phyloP scores from a whole-genome alignment of 805 yeast species.

The Isabelozyma rhagii region DNA sequence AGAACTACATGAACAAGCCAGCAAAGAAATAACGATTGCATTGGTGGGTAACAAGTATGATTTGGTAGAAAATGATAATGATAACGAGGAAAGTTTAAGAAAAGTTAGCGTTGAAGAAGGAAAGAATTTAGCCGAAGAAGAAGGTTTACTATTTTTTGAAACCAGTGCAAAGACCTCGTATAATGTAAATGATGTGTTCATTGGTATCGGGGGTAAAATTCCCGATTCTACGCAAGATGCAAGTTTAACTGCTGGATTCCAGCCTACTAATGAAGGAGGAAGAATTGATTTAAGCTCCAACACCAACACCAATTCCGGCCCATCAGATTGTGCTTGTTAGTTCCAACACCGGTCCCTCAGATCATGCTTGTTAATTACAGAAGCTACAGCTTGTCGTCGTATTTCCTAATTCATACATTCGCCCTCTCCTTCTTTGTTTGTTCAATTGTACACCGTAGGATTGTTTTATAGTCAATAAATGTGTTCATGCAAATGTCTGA shows the following conservation, averaged over 20 bases:
- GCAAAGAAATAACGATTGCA: conserved; percentile 89
- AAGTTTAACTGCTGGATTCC: conserved; percentile 4
- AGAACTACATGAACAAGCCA: conserved; percentile 92
- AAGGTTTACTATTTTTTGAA: conserved; percentile 85
- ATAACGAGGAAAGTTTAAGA: conserved; percentile 52
- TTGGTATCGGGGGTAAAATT: conserved; percentile 84
- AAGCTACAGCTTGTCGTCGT: not conserved
- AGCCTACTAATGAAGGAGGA: conserved; percentile 15
- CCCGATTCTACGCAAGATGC: conserved; percentile 42
- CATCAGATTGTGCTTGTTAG: conserved; percentile 20
- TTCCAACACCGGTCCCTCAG: not conserved
- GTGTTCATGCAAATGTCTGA: not conserved
- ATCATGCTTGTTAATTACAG: not conserved
- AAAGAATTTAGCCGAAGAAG: conserved; percentile 82
- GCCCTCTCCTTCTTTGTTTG: not conserved
- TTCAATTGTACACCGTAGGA: not conserved
- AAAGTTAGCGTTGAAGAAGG: conserved; percentile 89
- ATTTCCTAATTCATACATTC: not conserved
- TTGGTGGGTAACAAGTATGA: conserved; percentile 92
- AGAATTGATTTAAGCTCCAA: conserved; percentile 34
- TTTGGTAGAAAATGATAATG: conserved; percentile 55
- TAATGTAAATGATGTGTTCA: conserved; percentile 87
- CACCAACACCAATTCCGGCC: conserved; percentile 4
- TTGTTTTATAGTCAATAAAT: not conserved
- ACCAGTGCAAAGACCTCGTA: conserved; percentile 89